Base-by-base conservation (phyloP, 2,329 filamentous ascomycete species). In the Pseudocercospora crystallina region DNA sequence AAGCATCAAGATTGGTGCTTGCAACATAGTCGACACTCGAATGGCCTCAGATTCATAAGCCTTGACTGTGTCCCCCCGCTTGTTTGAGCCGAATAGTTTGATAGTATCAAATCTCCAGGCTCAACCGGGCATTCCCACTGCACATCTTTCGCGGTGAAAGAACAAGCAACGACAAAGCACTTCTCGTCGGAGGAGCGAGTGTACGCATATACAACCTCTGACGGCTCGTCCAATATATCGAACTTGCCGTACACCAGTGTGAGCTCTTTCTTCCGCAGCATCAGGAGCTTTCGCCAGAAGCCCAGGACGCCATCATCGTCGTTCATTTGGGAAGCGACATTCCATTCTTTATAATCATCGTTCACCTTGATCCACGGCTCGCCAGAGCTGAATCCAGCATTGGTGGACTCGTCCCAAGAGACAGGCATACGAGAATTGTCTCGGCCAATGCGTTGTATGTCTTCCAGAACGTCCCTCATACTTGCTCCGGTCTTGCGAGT, bases 361-460 rank as follows among this genome's bases (percentile, higher is more conserved):
- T 58, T 58, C 12, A 58, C 37, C 8, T 39, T 51, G 40, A 58
- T 56, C 56, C 56, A 58, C 12, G 53, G 56, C 7, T 46, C 13
- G 2, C 40, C 39, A 4, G 41, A 30, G 12, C 81, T 83, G 69
- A 88, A 88, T 1, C 85, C 85, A 0, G 80, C 82, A 55, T 83
- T 75, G 0, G 70, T 69, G 13, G 41, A 51, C 1, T 66, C 73
- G 49, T 77, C 75, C 85, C 85, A 89, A 56, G 85, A 82, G 72
- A 89, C 81, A 0, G 85, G 85, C 3, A 81, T 77, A n/a, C 85
- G 75, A 8, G 82, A 77, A 61, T 88, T 47, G 38, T 59, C 57
- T 35, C 57, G 45, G 14, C 46, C 47, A 26, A 51, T 57, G 13
- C 34, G 13, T 34, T 48, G 47, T 15, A 45, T 39, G 10, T 56